Evolutionary conservation across 2,329 filamentous ascomycete genomes (phyloP).

Genomic region (Colletotrichum destructivum): DNA sequence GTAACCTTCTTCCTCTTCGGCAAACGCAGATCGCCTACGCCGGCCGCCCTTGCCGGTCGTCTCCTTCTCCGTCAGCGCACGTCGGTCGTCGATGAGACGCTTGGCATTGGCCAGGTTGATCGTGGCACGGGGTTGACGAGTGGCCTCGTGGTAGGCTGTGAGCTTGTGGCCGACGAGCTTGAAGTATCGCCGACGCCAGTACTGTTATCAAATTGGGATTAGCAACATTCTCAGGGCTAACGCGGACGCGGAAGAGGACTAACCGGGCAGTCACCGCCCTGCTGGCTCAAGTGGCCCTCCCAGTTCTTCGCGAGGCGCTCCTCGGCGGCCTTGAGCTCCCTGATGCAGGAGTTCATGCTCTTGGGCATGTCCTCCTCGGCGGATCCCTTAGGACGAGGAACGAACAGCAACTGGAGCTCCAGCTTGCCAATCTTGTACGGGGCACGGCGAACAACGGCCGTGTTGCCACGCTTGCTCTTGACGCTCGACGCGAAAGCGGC

Average conservation of each 20-base stretch:
- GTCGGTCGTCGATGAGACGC: conserved; percentile 93
- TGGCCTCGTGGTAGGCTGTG: conserved; percentile 96
- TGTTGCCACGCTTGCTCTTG: conserved; percentile 90
- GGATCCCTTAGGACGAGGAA: conserved; percentile 89
- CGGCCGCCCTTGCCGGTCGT: conserved; percentile 82
- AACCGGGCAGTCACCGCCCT: conserved; percentile 97
- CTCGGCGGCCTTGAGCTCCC: conserved; percentile 93
- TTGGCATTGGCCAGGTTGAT: conserved; percentile 96
- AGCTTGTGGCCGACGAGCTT: conserved; percentile 92
- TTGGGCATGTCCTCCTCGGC: conserved; percentile 98
- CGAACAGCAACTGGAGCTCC: conserved; percentile 93
- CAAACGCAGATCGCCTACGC: conserved; percentile 93
- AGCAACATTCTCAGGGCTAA: conserved; percentile 50
- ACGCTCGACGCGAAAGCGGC: conserved; percentile 84
- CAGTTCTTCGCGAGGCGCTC: conserved; percentile 82
- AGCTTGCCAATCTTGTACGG: conserved; percentile 98
- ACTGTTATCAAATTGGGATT: conserved; percentile 73
- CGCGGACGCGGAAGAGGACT: conserved; percentile 58
- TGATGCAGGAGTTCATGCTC: conserved; percentile 97
- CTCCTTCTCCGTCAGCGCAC: conserved; percentile 86
- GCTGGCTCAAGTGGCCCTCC: conserved; percentile 94
- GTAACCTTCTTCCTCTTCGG: conserved; percentile 98
- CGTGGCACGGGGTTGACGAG: conserved; percentile 93
- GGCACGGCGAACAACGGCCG: conserved; percentile 81
- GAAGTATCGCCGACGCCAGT: conserved; percentile 98